Percentiles rank a stretch among this genome's conserved stretches.
Evolutionary conservation across 805 yeast species (phyloP).

Genomic region (Candida dendrica): DNA sequence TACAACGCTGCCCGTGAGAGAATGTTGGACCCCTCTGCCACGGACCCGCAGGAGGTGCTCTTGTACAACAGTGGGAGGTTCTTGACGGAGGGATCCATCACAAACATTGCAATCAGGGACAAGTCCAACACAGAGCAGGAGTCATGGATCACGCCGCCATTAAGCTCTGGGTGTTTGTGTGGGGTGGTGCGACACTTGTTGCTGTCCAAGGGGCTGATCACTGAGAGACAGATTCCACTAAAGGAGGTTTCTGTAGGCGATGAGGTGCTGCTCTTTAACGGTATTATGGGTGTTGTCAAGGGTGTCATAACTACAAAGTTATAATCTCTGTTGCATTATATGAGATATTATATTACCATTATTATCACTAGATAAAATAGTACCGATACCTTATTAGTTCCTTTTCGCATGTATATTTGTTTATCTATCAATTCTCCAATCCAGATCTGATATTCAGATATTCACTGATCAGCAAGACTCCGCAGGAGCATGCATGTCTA

Average conservation of each 20-base stretch:
- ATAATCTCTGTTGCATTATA: no score
- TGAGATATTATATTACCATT: no score
- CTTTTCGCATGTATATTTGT: no score
- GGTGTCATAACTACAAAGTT: slow-evolving; percentile 37
- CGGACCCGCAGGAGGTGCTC: slow-evolving; percentile 57
- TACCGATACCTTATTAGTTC: no score
- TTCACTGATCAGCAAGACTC: no score
- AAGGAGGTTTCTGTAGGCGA: slow-evolving; percentile 56
- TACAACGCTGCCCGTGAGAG: slow-evolving; percentile 59
- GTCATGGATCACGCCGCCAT: slow-evolving; percentile 76
- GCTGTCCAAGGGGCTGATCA: slow-evolving; percentile 42
- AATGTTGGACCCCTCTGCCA: slow-evolving; percentile 24
- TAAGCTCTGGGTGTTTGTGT: slow-evolving; percentile 73
- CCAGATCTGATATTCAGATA: no score
- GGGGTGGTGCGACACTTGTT: slow-evolving; percentile 74
- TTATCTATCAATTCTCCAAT: no score
- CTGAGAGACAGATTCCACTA: slow-evolving; percentile 43
- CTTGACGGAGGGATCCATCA: slow-evolving; percentile 75
- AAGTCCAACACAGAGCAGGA: slow-evolving; percentile 22
- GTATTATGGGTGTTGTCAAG: slow-evolving; percentile 69
- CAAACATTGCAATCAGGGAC: slow-evolving; percentile 60
- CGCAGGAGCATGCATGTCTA: no score
- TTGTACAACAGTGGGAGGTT: slow-evolving; percentile 53
- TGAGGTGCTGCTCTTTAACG: slow-evolving; percentile 69
- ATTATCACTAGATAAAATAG: no score